Evolutionary conservation across 106 monocot species (phyloP), one percentile per base, ranked within the genome.

Genomic region (Phalaenopsis equestris): DNA sequence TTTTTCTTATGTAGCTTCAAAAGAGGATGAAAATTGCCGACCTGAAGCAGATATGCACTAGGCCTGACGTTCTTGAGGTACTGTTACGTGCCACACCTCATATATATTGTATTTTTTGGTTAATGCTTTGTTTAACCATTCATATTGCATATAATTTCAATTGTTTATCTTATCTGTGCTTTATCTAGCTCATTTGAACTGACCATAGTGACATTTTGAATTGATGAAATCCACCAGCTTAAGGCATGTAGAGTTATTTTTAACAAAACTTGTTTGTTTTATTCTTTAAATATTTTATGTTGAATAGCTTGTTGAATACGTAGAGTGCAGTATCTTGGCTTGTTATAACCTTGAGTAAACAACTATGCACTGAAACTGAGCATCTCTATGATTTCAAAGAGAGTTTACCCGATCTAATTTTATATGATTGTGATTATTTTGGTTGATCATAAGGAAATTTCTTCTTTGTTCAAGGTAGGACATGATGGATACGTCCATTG

Each of bases 21-120:
- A 91, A 90, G 75, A 88, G 99, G 77, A 99, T 99, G 99, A 99
- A 99, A 80, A 95, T 99, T 86, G 99, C 99, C 24, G 95, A 99
- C 61, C 77, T 99, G 84, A 99, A 99, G 49, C 91, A 95, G 80
- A 90, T 99, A 80, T 93, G 87, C 82, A 84, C 91, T 30, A 95
- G 86, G 82, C 95, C 99, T 78, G 99, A 99, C 81, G 95, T 99
- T 21, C 95, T 99, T 78, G 99, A 99, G 99, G 99, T 99, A 82
- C 78, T 67, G 12, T 72, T 89, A 16, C 10, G 10, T 41, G 9
- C 38, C 16, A 17, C 23, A n/a, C 2, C 46, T 82, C 23, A 16
- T 4, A 56, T 46, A 19, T 38, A 56, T 55, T 19, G 21, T 38
- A 72, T 3, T 3, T 30, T 36, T 38, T 61, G 30, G 5, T n/a